Evolutionary conservation across 768 basidiomycete genomes (phyloP).

Genomic region (Panaeolus cyanescens): DNA sequence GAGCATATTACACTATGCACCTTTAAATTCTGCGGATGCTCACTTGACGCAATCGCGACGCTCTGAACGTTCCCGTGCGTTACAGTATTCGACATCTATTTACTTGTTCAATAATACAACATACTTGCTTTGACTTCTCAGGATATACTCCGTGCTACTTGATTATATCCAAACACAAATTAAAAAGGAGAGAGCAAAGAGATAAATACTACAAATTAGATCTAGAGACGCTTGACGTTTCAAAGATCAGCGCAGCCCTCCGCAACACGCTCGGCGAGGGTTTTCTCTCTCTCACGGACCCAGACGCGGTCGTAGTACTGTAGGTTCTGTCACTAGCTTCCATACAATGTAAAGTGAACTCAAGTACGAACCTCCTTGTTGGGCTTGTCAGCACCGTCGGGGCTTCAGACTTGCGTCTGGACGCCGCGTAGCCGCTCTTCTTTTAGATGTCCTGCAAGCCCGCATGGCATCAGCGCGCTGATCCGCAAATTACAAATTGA

Average conservation of each 20-base stretch:
- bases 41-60: background rate
- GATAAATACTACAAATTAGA: background rate
- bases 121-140: background rate
- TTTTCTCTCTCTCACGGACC: conserved; percentile 99
- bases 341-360: background rate
- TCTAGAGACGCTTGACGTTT: conserved; percentile 43
- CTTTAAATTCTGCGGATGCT: too few species aligned
- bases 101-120: conserved; percentile 3
- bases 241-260: conserved; percentile 92
- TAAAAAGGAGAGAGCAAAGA: background rate
- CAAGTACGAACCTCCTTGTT: conserved; percentile 86
- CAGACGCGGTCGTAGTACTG: conserved; percentile 95
- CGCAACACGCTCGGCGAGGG: conserved; percentile 82
- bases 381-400: conserved; percentile 94
- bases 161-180: background rate
- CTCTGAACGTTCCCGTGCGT: background rate
- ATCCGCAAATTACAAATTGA: background rate
- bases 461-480: background rate
- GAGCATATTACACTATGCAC: too few species aligned
- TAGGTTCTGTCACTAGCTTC: conserved; percentile 7
- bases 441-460: conserved; percentile 72
- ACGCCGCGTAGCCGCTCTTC: conserved; percentile 90
- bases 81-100: background rate
- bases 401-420: conserved; percentile 92
- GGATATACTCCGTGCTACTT: background rate